Evolutionary conservation across 2,329 filamentous ascomycete genomes (phyloP).

Genomic region (Zymoseptoria crescenta): DNA sequence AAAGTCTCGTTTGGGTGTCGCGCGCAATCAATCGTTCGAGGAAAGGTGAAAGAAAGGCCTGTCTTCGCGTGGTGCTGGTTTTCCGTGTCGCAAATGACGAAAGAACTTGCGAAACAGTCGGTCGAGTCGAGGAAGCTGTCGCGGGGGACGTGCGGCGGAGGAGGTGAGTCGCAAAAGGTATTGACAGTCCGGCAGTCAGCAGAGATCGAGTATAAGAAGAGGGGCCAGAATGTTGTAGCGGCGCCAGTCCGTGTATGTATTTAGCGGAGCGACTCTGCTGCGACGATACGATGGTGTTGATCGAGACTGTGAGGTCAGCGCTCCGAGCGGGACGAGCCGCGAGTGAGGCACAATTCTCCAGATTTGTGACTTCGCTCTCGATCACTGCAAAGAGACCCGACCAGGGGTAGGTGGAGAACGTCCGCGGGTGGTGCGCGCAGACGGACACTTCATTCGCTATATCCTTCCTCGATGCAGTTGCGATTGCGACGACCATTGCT

Average conservation of each 20-base stretch:
- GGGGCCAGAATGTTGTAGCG: neutral
- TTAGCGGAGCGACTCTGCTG: neutral
- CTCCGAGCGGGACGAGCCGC: neutral
- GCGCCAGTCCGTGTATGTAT: neutral
- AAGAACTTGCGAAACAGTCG: neutral
- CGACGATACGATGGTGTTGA: neutral
- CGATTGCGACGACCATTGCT: neutral
- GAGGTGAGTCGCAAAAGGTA: neutral
- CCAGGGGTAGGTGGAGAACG: neutral
- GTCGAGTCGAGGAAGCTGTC: neutral
- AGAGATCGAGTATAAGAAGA: neutral
- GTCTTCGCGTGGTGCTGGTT: neutral
- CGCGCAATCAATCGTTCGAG: neutral
- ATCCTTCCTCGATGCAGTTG: neutral
- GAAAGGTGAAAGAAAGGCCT: neutral
- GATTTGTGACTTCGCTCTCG: neutral
- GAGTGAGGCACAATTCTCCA: neutral
- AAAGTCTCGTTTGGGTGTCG: neutral
- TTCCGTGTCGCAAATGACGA: neutral
- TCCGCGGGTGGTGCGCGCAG: neutral
- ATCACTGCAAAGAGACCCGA: neutral
- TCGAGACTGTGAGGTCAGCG: neutral
- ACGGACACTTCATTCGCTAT: neutral
- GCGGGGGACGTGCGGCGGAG: neutral
- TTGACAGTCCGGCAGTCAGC: neutral